Percentiles rank a stretch among this genome's conserved stretches.
These are phyloP conservation scores for Hericium coralloides DNA, from an alignment of 768 basidiomycete genomes.

Conservation along the genomic window DNA sequence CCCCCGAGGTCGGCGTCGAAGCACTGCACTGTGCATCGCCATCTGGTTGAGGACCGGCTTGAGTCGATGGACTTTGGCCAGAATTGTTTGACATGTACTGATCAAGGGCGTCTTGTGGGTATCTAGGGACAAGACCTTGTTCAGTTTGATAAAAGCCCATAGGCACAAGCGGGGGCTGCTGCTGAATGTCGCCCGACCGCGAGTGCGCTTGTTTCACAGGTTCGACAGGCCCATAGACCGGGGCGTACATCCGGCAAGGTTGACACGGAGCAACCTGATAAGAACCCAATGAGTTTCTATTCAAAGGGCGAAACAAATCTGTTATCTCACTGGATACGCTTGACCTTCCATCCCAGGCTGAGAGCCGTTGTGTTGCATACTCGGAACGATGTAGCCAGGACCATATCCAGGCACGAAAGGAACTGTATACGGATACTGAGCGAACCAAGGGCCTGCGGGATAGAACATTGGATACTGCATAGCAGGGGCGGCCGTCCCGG, in stretches of 20 bases:
- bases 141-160: slow-evolving; percentile 67
- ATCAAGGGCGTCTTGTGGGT: slow-evolving; percentile 55
- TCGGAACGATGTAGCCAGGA: background rate
- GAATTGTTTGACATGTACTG: slow-evolving; percentile 46
- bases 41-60: slow-evolving; percentile 9
- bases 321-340: no score
- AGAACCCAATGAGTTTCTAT: background rate
- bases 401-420: slow-evolving; percentile 35
- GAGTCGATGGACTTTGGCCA: slow-evolving; percentile 15
- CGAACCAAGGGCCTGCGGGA: slow-evolving; percentile 9
- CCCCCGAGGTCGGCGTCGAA: background rate
- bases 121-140: slow-evolving; percentile 62
- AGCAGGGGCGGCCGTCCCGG: background rate
- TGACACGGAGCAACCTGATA: background rate
- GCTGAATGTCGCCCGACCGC: background rate
- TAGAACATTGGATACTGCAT: slow-evolving; percentile 3
- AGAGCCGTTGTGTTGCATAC: background rate
- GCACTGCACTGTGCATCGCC: slow-evolving; percentile 8
- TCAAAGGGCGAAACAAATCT: no score
- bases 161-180: slow-evolving; percentile 50
- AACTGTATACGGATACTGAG: slow-evolving; percentile 15
- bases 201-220: background rate
- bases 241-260: background rate
- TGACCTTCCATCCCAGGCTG: no score
- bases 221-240: background rate